phyloP scores from a whole-genome alignment of 768 basidiomycete species.

The Paxillus rubicundulus region DNA sequence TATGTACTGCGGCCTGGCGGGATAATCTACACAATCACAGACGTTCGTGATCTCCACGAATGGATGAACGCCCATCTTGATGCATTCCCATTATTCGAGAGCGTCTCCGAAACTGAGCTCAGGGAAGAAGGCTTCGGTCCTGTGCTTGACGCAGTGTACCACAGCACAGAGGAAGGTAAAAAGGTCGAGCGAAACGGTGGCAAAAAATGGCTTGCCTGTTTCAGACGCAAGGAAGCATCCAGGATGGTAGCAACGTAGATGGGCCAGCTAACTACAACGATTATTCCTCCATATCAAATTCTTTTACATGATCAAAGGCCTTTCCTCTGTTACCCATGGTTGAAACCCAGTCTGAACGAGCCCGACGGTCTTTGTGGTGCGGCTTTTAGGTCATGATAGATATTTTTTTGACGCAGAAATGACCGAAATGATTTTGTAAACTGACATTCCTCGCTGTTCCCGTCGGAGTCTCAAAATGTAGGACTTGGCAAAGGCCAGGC shows the following conservation, averaged over 20 bases:
- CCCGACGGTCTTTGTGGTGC: no score
- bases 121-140: conserved; percentile 72
- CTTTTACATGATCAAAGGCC: no score
- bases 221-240: conserved; percentile 52
- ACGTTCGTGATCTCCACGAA: conserved; percentile 88
- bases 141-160: conserved; percentile 79
- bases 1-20: conserved; percentile 92
- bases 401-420: no score
- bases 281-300: conserved; percentile 40
- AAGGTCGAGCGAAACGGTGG: conserved; percentile 93
- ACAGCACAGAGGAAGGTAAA: conserved; percentile 92
- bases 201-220: conserved; percentile 91
- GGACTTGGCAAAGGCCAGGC: no score
- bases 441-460: no score
- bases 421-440: no score
- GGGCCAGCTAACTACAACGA: conserved; percentile 21
- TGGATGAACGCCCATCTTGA: conserved; percentile 96
- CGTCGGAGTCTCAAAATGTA: no score
- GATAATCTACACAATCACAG: conserved; percentile 96
- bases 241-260: conserved; percentile 10
- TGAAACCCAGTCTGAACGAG: no score
- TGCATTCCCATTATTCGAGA: conserved; percentile 83
- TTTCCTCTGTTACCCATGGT: no score
- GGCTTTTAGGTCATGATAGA: no score
- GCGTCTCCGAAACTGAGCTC: conserved; percentile 70